These are phyloP conservation scores for Erodium chrysanthum DNA, from an alignment of 441 rosid genomes.

Conservation along the genomic window DNA sequence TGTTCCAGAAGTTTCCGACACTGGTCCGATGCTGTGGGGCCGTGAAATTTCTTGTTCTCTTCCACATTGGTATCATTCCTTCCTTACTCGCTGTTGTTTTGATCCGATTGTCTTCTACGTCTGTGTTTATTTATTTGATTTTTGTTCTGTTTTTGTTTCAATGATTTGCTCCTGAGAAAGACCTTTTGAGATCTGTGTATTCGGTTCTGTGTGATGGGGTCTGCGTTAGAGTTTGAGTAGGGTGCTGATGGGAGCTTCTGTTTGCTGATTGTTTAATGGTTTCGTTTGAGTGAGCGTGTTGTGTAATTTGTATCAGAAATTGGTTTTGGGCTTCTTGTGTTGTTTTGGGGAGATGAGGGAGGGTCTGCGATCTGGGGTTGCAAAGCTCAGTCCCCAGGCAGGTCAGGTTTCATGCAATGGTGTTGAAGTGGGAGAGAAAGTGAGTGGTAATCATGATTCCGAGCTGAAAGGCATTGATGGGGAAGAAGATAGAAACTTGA, in stretches of 20 bases:
- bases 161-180: not conserved
- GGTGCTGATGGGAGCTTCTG: not conserved
- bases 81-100: conserved; percentile 1
- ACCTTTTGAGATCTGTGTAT: conserved; percentile 1
- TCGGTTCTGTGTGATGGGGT: not conserved
- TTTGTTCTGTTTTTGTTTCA: not conserved
- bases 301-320: conserved; percentile 5
- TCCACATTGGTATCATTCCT: conserved; percentile 20
- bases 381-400: conserved; percentile 21
- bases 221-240: conserved; percentile 4
- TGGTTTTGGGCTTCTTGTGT: conserved; percentile 14
- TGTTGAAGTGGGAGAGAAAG: not conserved
- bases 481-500: not conserved
- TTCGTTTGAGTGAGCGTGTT: not conserved
- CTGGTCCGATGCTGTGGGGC: conserved; percentile 14
- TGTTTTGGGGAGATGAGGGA: conserved; percentile 33
- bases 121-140: not conserved
- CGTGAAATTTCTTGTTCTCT: conserved; percentile 11
- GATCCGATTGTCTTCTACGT: not conserved
- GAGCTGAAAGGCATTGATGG: not conserved
- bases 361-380: conserved; percentile 32
- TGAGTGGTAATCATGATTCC: not conserved
- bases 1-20: conserved; percentile 16
- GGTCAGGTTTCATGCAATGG: conserved; percentile 16
- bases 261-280: not conserved